Conservation (phyloP, 257 asterid species). For the Jacaranda mimosifolia region DNA sequence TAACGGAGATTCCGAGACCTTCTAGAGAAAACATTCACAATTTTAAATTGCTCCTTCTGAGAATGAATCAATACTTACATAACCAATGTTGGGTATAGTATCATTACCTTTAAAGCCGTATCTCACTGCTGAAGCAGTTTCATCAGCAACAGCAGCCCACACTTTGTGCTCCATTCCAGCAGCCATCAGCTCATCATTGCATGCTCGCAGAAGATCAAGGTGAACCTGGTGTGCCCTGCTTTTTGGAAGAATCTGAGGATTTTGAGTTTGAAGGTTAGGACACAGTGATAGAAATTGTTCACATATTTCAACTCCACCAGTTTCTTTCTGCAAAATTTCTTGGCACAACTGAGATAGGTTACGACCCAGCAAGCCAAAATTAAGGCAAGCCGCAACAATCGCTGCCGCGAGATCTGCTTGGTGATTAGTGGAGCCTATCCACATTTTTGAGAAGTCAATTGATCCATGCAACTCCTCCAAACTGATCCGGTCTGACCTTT, state of each 20-base stretch:
- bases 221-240: constrained; percentile 93
- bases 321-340: constrained; percentile 79
- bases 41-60: constrained; percentile 1
- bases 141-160: constrained; percentile 89
- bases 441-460: constrained; percentile 83
- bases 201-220: constrained; percentile 82
- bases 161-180: constrained; percentile 71
- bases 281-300: constrained; percentile 63
- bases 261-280: constrained; percentile 67
- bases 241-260: constrained; percentile 87
- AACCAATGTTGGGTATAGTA: constrained; percentile 19
- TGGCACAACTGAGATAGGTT: constrained; percentile 85
- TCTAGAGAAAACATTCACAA: constrained; percentile 27
- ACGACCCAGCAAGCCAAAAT: constrained; percentile 87
- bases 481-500: constrained; percentile 71
- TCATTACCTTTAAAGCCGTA: constrained; percentile 79
- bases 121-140: constrained; percentile 95
- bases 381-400: constrained; percentile 81
- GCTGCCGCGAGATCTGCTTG: constrained; percentile 89
- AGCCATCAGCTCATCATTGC: constrained; percentile 67
- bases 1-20: constrained; percentile 14
- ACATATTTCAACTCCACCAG: constrained; percentile 65
- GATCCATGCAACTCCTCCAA: constrained; percentile 91
- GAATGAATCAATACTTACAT: constrained; percentile 30
- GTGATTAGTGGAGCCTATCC: constrained; percentile 80